Base-by-base conservation (phyloP, 2,329 filamentous ascomycete species). In the Alternaria conjuncta region DNA sequence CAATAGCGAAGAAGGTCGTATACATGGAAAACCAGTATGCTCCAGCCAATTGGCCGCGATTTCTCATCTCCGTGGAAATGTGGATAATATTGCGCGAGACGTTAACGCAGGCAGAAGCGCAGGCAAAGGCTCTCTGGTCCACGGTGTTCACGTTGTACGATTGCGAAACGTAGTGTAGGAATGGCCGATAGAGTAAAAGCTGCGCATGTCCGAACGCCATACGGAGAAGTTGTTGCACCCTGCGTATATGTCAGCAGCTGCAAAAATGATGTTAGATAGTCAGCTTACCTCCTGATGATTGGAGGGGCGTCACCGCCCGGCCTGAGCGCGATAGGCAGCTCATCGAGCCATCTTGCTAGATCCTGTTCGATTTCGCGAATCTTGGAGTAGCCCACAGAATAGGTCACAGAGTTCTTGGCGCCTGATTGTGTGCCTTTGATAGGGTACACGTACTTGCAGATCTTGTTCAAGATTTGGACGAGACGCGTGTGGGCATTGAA, bases 21-120 rank as follows among this genome's bases (percentile, higher is more conserved):
- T 93, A 95, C 75, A 95, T 88, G 69, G 92, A 91, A 75, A 95
- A 95, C 92, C 92, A 96, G 78, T 93, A 94, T 0, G 92, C 91
- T 1, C 92, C 93, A 65, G 91, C 90, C n/a, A 96, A 83, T 7
- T 93, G 84, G 5, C 90, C 87, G 72, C 90, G 87, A 75, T 89
- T 90, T 68, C 91, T 89, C 83, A 94, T 94, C 73, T 94, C 90
- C 21, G 89, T 86, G 5, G 90, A 91, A 62, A 95, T 93, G 73
- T 94, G 92, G 32, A 96, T 88, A 64, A 96, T 92, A 73, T 95
- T 90, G 30, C 88, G 84, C 5, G 88, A 88, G 2, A 90, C 88
- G 69, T 87, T 89, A 59, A 90, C 86, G 68, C 88, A 90, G 3
- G 88, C 88, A 23, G 87, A 88, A 7, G 88, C 88, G 72, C 92